Evolutionary conservation across 148 eudicot species (phyloP), one percentile per base, ranked within the genome.

Genomic region (Chenopodium album): DNA sequence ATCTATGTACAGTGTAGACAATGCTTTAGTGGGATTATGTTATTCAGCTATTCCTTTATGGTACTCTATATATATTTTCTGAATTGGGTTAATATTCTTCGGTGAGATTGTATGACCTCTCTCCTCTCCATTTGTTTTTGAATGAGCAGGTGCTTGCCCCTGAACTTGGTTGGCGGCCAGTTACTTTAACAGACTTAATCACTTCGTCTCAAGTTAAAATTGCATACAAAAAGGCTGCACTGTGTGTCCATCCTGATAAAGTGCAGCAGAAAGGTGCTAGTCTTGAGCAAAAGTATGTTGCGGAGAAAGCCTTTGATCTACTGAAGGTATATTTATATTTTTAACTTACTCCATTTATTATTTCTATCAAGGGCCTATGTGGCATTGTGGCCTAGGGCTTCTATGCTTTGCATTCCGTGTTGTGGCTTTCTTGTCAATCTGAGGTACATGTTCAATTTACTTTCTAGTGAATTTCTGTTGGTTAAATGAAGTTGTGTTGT

Each of bases 221-320:
- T 67, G 94, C 88, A 71, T 93, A 95, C 84, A 81, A 88, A 73
- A 95, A 86, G 86, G 98, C 99, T 41, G 90, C 94, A 44, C 85
- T 95, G 78, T 95, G 86, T 70, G 91, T 95, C 81, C 99, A 95
- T 80, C 99, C 99, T 32, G 99, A 95, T 80, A 95, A 95, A 84
- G 94, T 95, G 86, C 97, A 95, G 84, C 98, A 93, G 77, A 95
- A 86, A 85, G 98, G 98, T 73, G 94, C 98, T 79, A 88, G 16
- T 82, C 85, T 88, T 85, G 87, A 87, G 78, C 97, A 93, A 75
- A 92, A 93, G 82, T 93, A 86, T 78, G 90, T 93, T 75, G 98
- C 97, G 1, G 98, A 95, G 85, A 95, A 95, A 87, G 92, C 90
- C 78, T 95, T 95, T 85, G 97, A 95, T 87, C 54, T 90, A 76